These are phyloP conservation scores for Eucalyptus marginata DNA, from an alignment of 345 rosid species.

Conservation along the genomic window DNA sequence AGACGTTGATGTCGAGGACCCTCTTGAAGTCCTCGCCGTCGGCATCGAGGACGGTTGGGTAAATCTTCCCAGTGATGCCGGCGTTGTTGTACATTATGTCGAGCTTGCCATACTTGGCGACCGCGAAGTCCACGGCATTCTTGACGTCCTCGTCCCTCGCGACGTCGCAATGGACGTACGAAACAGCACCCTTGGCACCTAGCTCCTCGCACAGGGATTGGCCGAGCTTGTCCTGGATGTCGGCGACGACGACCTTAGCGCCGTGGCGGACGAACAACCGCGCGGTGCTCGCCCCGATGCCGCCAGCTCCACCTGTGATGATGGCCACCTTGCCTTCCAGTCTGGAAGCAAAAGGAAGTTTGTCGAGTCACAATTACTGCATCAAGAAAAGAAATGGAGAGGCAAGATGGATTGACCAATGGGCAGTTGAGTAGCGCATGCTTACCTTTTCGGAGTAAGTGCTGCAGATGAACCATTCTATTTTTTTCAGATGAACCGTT, in stretches of 20 bases:
- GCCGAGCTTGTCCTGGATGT: constrained; percentile 31
- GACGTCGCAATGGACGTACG: constrained; percentile 30
- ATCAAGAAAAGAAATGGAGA: neutral
- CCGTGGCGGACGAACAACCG: constrained; percentile 21
- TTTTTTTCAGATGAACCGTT: neutral
- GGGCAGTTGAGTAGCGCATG: neutral
- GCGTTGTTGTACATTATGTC: constrained; percentile 41
- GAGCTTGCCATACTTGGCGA: constrained; percentile 22
- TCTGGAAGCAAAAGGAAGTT: neutral
- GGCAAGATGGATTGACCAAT: neutral
- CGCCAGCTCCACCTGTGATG: constrained; percentile 33
- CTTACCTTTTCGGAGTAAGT: neutral
- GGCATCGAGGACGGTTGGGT: constrained; percentile 2
- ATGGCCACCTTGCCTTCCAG: constrained; percentile 30
- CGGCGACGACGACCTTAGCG: constrained; percentile 23
- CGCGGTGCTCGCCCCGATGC: constrained; percentile 20
- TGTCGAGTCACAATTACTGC: neutral
- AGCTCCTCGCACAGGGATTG: constrained; percentile 14
- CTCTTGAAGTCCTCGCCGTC: constrained; percentile 17
- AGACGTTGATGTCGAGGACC: constrained; percentile 22
- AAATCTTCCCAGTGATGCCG: constrained; percentile 11
- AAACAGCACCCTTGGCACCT: neutral
- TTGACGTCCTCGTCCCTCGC: constrained; percentile 13
- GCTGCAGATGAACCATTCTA: neutral
- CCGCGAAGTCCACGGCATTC: constrained; percentile 8